Evolutionary conservation across 805 yeast species (phyloP).

Genomic region (Ogataea trehalophila): DNA sequence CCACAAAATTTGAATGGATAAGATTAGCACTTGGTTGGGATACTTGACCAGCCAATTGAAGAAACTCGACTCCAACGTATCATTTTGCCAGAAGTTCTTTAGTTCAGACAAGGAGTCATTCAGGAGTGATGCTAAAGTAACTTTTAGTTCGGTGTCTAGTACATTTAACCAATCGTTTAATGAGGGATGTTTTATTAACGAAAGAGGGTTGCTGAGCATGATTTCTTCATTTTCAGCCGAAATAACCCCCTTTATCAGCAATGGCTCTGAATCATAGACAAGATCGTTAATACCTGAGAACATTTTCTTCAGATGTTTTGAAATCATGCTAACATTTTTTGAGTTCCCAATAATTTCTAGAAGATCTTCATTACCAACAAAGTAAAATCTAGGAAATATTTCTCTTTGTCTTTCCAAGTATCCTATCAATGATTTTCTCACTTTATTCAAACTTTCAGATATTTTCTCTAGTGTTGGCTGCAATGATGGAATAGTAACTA

Average conservation of each 20-base stretch:
- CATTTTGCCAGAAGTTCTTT: slow-evolving; percentile 6
- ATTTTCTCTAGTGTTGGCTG: slow-evolving; percentile 42
- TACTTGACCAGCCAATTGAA: slow-evolving; percentile 32
- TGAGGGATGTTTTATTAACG: slow-evolving; percentile 35
- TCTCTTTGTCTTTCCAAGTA: slow-evolving; percentile 78
- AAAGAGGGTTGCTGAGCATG: slow-evolving; percentile 37
- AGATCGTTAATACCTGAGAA: slow-evolving; percentile 58
- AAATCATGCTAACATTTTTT: slow-evolving; percentile 39
- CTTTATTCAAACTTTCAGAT: slow-evolving; percentile 49
- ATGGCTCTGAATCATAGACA: slow-evolving; percentile 24
- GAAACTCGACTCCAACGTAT: slow-evolving; percentile 10
- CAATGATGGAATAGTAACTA: slow-evolving; percentile 46
- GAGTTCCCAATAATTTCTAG: slow-evolving; percentile 75
- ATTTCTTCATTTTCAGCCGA: slow-evolving; percentile 69
- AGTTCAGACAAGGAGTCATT: slow-evolving; percentile 29
- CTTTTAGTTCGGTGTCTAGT: slow-evolving; percentile 51
- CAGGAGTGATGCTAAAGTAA: slow-evolving; percentile 39
- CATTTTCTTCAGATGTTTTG: slow-evolving; percentile 63
- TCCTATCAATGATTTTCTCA: slow-evolving; percentile 64
- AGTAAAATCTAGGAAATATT: slow-evolving; percentile 74
- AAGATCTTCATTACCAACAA: slow-evolving; percentile 86
- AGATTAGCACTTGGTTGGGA: slow-evolving; percentile 54
- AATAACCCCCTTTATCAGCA: slow-evolving; percentile 34
- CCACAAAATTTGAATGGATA: slow-evolving; percentile 56
- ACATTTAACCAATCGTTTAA: slow-evolving; percentile 58